Percentiles rank a stretch among this genome's conserved stretches.
These are phyloP conservation scores for Xanthoconium purpureum DNA, from an alignment of 768 basidiomycete genomes.

Conservation along the genomic window DNA sequence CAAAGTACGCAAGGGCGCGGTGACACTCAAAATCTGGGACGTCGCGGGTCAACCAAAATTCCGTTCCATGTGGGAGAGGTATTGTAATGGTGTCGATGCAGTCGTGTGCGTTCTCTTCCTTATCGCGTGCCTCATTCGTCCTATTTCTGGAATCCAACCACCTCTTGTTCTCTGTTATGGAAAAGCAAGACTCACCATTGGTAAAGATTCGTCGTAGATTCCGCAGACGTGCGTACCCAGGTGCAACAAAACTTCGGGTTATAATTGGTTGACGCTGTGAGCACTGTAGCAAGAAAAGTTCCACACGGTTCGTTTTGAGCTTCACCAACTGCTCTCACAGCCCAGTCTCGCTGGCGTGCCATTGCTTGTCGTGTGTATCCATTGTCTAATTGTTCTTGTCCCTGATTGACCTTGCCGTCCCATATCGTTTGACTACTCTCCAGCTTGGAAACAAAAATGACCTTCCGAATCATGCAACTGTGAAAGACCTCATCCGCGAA, in stretches of 20 bases:
- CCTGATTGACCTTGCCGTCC: background rate
- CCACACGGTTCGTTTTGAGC: conserved; percentile 77
- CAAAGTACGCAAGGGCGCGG: conserved; percentile 84
- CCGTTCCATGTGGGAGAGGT: conserved; percentile 93
- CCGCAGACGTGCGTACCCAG: conserved; percentile 66
- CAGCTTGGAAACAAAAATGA: conserved; percentile 95
- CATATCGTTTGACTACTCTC: background rate
- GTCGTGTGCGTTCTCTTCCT: conserved; percentile 61
- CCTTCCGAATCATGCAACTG: conserved; percentile 66
- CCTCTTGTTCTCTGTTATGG: background rate
- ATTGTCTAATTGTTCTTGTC: background rate
- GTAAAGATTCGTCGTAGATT: conserved; percentile 87
- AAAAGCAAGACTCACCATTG: conserved; percentile 15
- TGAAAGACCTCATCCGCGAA: conserved; percentile 79
- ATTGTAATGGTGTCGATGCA: conserved; percentile 90
- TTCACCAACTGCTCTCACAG: conserved; percentile 74
- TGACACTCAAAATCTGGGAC: conserved; percentile 94
- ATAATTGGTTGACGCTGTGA: conserved; percentile 1
- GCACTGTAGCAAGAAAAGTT: conserved; percentile 67
- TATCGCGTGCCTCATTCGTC: background rate
- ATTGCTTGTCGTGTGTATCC: conserved; percentile 67
- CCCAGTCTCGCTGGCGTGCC: conserved; percentile 68
- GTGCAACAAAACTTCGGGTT: background rate
- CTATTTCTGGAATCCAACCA: background rate
- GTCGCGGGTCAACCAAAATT: conserved; percentile 94